A percentile compares a stretch with the other conserved stretches of the same genome.
Conservation (phyloP, 1,139 yeast genomes). For the Ogataea hybrid region DNA sequence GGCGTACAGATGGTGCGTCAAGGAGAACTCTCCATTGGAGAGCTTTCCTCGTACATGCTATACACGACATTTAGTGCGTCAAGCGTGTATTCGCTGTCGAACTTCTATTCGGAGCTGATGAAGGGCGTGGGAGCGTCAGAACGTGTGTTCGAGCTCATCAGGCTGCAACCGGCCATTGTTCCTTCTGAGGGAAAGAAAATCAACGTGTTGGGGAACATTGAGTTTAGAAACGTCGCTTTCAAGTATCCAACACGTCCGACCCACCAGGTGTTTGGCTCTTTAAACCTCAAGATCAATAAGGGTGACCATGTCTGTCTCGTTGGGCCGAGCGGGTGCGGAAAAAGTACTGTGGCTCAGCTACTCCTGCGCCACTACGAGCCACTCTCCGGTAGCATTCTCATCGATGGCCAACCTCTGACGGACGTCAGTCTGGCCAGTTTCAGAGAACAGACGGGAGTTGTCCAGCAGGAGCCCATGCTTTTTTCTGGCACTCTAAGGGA, state of each 20-base stretch:
- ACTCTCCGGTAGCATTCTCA: constrained; percentile 53
- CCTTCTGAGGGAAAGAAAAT: constrained; percentile 40
- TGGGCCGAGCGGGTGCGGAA: constrained; percentile 92
- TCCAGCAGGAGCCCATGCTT: constrained; percentile 85
- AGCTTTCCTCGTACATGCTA: constrained; percentile 58
- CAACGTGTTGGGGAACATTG: constrained; percentile 52
- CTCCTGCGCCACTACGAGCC: constrained; percentile 67
- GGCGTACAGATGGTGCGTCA: constrained; percentile 50
- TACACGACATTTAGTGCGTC: constrained; percentile 60
- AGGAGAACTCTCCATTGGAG: constrained; percentile 55
- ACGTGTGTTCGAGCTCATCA: constrained; percentile 51
- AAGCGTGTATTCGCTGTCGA: constrained; percentile 58
- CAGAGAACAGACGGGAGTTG: constrained; percentile 75
- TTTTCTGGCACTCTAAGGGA: constrained; percentile 78
- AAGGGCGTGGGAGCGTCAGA: constrained; percentile 63
- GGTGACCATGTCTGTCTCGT: constrained; percentile 87
- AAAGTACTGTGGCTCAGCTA: constrained; percentile 77
- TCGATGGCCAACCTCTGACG: constrained; percentile 66
- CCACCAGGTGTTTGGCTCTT: constrained; percentile 63
- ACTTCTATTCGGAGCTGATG: constrained; percentile 59
- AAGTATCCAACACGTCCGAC: constrained; percentile 88
- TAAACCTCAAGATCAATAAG: constrained; percentile 57
- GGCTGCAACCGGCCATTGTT: constrained; percentile 48
- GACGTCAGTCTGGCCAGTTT: constrained; percentile 70
- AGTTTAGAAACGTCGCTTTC: constrained; percentile 65